Conservation (phyloP, 805 yeast species). For the Torulaspora franciscae region DNA sequence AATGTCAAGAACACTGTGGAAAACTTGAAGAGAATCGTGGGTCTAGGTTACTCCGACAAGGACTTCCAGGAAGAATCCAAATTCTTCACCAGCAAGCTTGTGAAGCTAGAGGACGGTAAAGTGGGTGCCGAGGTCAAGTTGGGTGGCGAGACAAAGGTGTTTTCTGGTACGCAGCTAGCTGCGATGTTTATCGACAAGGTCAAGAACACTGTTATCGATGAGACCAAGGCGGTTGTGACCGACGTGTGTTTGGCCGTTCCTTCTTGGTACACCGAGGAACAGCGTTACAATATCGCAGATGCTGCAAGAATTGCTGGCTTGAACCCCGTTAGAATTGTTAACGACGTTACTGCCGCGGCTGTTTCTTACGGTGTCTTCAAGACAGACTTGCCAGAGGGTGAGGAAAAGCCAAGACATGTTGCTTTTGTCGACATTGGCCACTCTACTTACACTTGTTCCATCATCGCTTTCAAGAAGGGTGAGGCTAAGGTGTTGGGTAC, state of each 20-base stretch:
- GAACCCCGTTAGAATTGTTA: constrained; percentile 96
- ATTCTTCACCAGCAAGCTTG: constrained; percentile 68
- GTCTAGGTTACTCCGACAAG: constrained; percentile 60
- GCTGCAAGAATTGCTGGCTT: constrained; percentile 94
- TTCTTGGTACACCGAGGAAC: constrained; percentile 93
- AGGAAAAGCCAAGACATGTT: constrained; percentile 77
- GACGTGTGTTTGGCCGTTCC: constrained; percentile 96
- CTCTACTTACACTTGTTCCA: constrained; percentile 85
- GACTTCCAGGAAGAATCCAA: constrained; percentile 71
- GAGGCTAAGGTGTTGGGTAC: constrained; percentile 90
- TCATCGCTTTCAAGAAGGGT: constrained; percentile 91
- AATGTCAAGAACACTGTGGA: constrained; percentile 95
- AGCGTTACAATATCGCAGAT: constrained; percentile 93
- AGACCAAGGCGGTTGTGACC: constrained; percentile 68
- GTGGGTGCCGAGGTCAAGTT: constrained; percentile 83
- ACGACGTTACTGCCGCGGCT: constrained; percentile 98
- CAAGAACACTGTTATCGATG: constrained; percentile 71
- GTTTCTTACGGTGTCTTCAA: constrained; percentile 99
- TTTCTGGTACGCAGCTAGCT: constrained; percentile 82
- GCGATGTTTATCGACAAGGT: constrained; percentile 94
- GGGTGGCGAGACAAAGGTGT: constrained; percentile 70
- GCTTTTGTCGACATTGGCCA: constrained; percentile 97
- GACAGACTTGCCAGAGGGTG: constrained; percentile 82
- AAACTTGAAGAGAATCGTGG: constrained; percentile 88
- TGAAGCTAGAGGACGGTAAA: constrained; percentile 63